phyloP scores from a whole-genome alignment of 2,329 filamentous ascomycete genomes.

The Cladosporium velox region DNA sequence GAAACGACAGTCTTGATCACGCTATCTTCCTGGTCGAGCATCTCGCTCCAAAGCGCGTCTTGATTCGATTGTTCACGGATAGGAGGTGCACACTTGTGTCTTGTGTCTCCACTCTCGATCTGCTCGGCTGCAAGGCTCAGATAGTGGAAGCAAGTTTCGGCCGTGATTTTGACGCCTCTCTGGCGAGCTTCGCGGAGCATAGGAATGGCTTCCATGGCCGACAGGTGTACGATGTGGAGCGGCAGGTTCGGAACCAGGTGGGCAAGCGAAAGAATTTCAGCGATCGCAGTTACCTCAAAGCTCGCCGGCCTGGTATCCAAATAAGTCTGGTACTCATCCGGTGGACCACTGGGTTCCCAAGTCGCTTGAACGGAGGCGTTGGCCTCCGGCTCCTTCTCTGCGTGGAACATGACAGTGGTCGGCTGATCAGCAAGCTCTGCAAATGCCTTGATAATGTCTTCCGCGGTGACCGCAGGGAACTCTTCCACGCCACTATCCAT shows the following conservation, averaged over 20 bases:
- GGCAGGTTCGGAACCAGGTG: conserved; percentile 77
- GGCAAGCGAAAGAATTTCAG: conserved; percentile 80
- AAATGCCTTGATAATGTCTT: conserved; percentile 80
- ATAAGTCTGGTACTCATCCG: conserved; percentile 84
- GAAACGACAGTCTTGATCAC: conserved; percentile 91
- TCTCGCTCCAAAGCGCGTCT: conserved; percentile 82
- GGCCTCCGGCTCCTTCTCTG: conserved; percentile 94
- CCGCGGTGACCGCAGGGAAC: conserved; percentile 84
- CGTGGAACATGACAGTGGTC: conserved; percentile 98
- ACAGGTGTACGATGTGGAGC: conserved; percentile 91
- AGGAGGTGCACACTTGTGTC: conserved; percentile 93
- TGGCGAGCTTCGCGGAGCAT: conserved; percentile 72
- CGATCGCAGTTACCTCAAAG: conserved; percentile 89
- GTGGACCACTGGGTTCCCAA: conserved; percentile 66
- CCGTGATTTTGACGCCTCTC: conserved; percentile 79
- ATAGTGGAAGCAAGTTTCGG: conserved; percentile 96
- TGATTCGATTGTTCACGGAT: conserved; percentile 82
- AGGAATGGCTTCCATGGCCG: conserved; percentile 84
- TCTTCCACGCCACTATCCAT: conserved; percentile 97
- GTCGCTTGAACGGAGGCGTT: conserved; percentile 74
- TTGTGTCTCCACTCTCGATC: conserved; percentile 80
- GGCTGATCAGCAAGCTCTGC: conserved; percentile 73
- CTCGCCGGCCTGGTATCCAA: conserved; percentile 83
- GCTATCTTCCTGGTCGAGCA: conserved; percentile 63
- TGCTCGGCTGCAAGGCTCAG: conserved; percentile 80